These are phyloP conservation scores for Talaromyces sp. DNA, from an alignment of 2,329 filamentous ascomycete species.

Conservation along the genomic window DNA sequence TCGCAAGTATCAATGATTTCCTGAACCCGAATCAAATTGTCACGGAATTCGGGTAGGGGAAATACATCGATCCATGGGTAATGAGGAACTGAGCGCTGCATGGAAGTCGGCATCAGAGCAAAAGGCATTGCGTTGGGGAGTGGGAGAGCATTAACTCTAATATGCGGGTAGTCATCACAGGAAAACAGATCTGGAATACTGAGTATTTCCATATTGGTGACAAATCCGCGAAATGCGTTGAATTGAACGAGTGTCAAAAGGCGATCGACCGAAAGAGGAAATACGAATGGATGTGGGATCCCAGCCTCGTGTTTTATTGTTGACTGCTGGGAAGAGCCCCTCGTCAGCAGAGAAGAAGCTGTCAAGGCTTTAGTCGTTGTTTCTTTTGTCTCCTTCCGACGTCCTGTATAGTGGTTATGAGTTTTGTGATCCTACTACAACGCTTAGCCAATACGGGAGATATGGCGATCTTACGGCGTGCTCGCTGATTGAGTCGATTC, in stretches of 20 bases:
- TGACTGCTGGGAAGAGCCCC: not conserved
- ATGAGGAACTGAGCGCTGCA: constrained; percentile 16
- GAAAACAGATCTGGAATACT: constrained; percentile 3
- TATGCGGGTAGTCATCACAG: constrained; percentile 3
- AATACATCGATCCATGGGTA: constrained; percentile 27
- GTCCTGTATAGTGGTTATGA: not conserved
- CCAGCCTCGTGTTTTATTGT: not conserved
- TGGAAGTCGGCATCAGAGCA: constrained; percentile 5
- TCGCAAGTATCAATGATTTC: constrained; percentile 19
- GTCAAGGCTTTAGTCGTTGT: not conserved
- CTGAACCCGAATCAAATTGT: constrained; percentile 15
- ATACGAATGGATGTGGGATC: not conserved
- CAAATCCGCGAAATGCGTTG: constrained; percentile 12
- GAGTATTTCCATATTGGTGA: constrained; percentile 11
- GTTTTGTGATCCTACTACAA: not conserved
- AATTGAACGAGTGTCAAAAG: constrained; percentile 11
- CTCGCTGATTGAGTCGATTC: constrained; percentile 18
- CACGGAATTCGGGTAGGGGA: constrained; percentile 19
- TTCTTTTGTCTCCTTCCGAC: constrained; percentile 1
- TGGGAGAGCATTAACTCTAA: not conserved
- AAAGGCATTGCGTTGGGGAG: not conserved
- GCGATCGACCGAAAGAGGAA: constrained; percentile 10
- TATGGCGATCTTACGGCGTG: constrained; percentile 12
- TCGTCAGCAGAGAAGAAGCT: not conserved
- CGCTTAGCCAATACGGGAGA: too few relatives aligned